Evolutionary conservation across 148 eudicot genomes (phyloP).

Genomic region (Camellia granthamiana): DNA sequence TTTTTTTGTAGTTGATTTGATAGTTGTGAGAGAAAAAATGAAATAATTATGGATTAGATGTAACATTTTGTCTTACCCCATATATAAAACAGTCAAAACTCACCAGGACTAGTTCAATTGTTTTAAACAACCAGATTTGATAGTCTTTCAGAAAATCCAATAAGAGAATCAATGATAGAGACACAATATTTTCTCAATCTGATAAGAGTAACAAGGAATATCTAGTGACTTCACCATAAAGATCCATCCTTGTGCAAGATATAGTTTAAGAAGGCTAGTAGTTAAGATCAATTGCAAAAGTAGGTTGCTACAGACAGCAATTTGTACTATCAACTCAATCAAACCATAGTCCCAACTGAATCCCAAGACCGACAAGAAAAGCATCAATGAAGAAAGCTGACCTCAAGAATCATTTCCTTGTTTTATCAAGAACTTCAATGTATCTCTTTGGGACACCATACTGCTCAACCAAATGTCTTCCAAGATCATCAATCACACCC

Average conservation of each 20-base stretch:
- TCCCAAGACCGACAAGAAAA: background rate
- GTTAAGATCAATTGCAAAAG: background rate
- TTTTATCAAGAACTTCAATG: constrained; percentile 89
- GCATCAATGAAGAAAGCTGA: constrained; percentile 20
- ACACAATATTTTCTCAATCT: background rate
- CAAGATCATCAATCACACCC: constrained; percentile 94
- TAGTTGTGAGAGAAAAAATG: too few relatives aligned
- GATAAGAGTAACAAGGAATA: background rate
- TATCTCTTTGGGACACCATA: constrained; percentile 87
- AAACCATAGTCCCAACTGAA: background rate
- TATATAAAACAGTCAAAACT: too few relatives aligned
- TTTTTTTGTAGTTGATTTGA: too few relatives aligned
- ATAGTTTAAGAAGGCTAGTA: background rate
- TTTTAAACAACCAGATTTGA: too few relatives aligned
- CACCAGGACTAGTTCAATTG: too few relatives aligned
- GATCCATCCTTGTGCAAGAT: background rate
- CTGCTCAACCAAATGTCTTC: constrained; percentile 79
- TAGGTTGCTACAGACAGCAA: background rate
- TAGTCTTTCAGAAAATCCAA: background rate
- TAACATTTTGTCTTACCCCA: too few relatives aligned
- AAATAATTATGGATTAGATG: too few relatives aligned
- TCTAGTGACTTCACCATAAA: background rate
- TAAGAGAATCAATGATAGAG: background rate
- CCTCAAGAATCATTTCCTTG: constrained; percentile 60
- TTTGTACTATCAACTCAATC: background rate